Percentiles rank a stretch among this genome's conserved stretches.
These are phyloP conservation scores for Candida frijolesensis DNA, from an alignment of 1,139 yeast species.

Conservation along the genomic window DNA sequence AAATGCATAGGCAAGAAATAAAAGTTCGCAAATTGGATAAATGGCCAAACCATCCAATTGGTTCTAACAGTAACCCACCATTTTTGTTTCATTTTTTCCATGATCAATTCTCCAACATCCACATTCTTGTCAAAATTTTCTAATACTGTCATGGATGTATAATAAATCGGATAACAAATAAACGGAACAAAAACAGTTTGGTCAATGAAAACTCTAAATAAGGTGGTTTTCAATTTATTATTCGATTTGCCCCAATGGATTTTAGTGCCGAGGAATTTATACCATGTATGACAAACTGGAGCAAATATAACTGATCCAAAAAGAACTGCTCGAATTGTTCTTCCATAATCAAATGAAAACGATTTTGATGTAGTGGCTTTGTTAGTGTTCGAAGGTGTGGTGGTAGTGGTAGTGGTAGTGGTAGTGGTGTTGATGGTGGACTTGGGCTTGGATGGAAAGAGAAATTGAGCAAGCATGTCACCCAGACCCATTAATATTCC, in stretches of 20 bases:
- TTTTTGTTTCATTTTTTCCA: slow-evolving; percentile 42
- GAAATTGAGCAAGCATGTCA: slow-evolving; percentile 67
- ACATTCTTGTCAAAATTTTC: slow-evolving; percentile 36
- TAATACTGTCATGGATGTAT: slow-evolving; percentile 62
- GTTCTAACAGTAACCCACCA: slow-evolving; percentile 63
- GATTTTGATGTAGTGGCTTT: background rate
- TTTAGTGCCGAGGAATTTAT: slow-evolving; percentile 25
- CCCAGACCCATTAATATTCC: slow-evolving; percentile 73
- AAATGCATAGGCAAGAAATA: slow-evolving; percentile 67
- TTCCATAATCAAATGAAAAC: slow-evolving; percentile 16
- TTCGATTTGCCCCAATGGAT: slow-evolving; percentile 15
- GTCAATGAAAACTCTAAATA: slow-evolving; percentile 62
- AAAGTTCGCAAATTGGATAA: slow-evolving; percentile 72
- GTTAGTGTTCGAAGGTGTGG: no score
- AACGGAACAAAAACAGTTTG: slow-evolving; percentile 78
- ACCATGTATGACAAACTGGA: slow-evolving; percentile 45
- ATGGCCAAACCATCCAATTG: slow-evolving; percentile 88
- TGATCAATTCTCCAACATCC: slow-evolving; percentile 26
- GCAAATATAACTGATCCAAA: slow-evolving; percentile 43
- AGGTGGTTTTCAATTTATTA: slow-evolving; percentile 21
- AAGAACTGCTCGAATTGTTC: slow-evolving; percentile 57
- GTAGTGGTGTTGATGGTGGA: background rate
- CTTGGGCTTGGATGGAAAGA: slow-evolving; percentile 36
- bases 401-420: no score
- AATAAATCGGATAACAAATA: slow-evolving; percentile 66